Conservation (phyloP, 352 stramenopile genomes). For the Globisporangium polare region DNA sequence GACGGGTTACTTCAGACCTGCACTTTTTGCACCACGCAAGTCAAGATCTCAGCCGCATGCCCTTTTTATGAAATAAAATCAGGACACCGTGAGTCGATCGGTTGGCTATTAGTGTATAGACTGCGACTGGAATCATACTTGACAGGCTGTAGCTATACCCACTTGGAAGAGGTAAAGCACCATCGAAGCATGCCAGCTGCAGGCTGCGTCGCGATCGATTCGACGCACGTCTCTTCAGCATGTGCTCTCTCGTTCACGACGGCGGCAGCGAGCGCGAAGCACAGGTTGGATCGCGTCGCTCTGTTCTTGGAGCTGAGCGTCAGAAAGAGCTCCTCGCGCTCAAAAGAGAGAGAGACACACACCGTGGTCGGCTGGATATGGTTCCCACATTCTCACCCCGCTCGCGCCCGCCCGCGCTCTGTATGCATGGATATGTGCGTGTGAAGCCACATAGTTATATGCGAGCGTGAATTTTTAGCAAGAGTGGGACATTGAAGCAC, state of each 20-base stretch:
- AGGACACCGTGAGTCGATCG: no score
- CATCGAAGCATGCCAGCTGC: no score
- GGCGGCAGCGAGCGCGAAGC: no score
- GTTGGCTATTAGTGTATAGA: background rate
- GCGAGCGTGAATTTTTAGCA: background rate
- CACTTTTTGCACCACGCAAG: background rate
- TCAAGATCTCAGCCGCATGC: background rate
- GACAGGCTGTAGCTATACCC: no score
- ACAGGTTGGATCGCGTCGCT: background rate
- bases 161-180: no score
- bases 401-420: no score
- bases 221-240: no score
- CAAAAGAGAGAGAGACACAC: background rate
- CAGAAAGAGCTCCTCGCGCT: background rate
- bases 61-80: background rate
- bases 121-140: background rate
- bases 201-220: no score
- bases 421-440: no score
- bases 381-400: background rate
- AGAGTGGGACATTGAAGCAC: background rate
- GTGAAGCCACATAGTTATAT: background rate
- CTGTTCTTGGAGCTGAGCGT: background rate
- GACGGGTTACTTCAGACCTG: background rate
- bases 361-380: background rate
- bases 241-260: no score